These are phyloP conservation scores for Suillus variegatus DNA, from an alignment of 768 basidiomycete species.

Conservation along the genomic window DNA sequence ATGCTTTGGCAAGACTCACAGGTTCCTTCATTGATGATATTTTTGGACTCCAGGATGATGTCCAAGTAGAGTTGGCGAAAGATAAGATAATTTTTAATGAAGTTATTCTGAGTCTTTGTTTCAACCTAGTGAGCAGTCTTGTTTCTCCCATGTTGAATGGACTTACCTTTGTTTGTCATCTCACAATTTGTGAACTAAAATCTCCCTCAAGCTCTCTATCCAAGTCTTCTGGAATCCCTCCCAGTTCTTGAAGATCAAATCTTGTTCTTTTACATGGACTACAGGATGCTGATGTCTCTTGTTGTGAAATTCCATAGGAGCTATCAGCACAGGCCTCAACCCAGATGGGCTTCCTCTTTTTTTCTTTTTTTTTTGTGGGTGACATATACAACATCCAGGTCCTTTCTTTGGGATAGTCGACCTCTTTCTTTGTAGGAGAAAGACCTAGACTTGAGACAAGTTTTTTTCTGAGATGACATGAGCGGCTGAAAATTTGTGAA, in stretches of 20 bases:
- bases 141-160: not conserved
- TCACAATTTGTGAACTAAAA: not conserved
- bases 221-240: not conserved
- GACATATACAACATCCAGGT: not conserved
- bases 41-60: constrained; percentile 1
- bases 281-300: not conserved
- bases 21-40: not conserved
- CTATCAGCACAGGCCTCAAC: not conserved
- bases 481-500: not conserved
- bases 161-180: not conserved
- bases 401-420: not conserved
- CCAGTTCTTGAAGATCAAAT: not conserved
- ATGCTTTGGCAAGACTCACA: not conserved
- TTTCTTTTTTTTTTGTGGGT: not conserved
- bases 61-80: not conserved
- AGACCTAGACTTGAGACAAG: not conserved
- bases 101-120: constrained; percentile 11
- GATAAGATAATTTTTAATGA: not conserved
- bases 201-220: not conserved
- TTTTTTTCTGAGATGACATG: not conserved
- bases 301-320: not conserved
- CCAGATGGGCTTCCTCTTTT: not conserved
- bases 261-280: not conserved
- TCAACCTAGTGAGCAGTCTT: not conserved
- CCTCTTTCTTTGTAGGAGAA: not conserved